phyloP scores from a whole-genome alignment of 805 yeast genomes.

The Komagataella ulmi region DNA sequence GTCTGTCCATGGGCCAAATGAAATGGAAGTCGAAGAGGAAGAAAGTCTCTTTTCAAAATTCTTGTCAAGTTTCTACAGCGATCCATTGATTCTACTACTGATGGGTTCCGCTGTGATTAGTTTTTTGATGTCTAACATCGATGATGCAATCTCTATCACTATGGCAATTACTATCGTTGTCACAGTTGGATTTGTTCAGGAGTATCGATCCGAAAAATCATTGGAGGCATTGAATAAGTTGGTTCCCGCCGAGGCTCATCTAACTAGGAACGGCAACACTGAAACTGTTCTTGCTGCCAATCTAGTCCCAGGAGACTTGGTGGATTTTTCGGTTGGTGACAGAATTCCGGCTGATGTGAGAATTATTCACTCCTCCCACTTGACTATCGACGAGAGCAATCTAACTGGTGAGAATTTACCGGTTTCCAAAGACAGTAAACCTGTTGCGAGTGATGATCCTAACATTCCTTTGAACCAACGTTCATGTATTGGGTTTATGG shows the following conservation, averaged over 20 bases:
- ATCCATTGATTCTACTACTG: conserved; percentile 78
- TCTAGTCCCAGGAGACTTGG: conserved; percentile 93
- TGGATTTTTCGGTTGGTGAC: conserved; percentile 84
- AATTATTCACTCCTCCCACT: conserved; percentile 62
- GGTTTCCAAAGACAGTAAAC: conserved; percentile 47
- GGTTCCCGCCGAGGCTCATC: conserved; percentile 94
- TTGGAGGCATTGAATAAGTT: conserved; percentile 83
- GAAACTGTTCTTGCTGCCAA: conserved; percentile 76
- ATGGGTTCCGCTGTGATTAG: conserved; percentile 84
- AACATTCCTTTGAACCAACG: conserved; percentile 55
- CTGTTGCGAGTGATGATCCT: conserved; percentile 21
- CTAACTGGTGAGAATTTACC: conserved; percentile 94
- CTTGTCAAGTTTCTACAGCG: conserved; percentile 69
- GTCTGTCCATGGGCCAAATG: conserved; percentile 70
- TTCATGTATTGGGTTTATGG: conserved; percentile 83
- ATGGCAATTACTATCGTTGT: conserved; percentile 89
- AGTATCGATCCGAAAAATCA: conserved; percentile 89
- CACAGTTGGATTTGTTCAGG: conserved; percentile 95
- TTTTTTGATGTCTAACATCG: conserved; percentile 88
- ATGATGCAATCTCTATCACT: conserved; percentile 90
- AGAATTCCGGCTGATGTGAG: conserved; percentile 94
- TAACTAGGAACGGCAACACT: conserved; percentile 69
- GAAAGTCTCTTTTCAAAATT: conserved; percentile 67
- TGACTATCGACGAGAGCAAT: conserved; percentile 84
- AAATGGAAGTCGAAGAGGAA: conserved; percentile 61